Evolutionary conservation across 306 rosid genomes (phyloP).

Genomic region (Citrullus mucosospermus): DNA sequence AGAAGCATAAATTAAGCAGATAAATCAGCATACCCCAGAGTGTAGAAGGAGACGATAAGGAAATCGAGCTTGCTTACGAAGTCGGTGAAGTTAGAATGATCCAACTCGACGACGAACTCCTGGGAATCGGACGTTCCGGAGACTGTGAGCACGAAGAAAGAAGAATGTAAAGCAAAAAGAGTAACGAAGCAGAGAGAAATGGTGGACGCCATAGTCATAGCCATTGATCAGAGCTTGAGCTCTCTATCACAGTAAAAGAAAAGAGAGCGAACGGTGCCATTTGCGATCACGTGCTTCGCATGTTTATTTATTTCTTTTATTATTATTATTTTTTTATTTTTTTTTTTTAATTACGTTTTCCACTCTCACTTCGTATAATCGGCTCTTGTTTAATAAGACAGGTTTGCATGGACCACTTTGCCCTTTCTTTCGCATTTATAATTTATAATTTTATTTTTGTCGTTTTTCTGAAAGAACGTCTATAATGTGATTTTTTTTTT

Average conservation of each 20-base stretch:
- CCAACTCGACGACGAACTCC: constrained; percentile 78
- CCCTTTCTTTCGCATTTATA: background rate
- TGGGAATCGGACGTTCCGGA: constrained; percentile 45
- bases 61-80: constrained; percentile 58
- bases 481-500: too few relatives aligned
- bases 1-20: background rate
- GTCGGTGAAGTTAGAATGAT: constrained; percentile 61
- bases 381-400: too few relatives aligned
- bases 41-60: constrained; percentile 87
- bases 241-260: background rate
- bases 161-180: constrained; percentile 17
- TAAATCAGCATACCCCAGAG: constrained; percentile 46
- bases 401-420: background rate
- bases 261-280: background rate
- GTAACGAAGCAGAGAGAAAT: constrained; percentile 21
- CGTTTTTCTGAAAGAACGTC: background rate
- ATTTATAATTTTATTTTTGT: background rate
- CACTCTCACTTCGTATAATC: background rate
- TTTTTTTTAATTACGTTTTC: background rate
- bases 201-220: constrained; percentile 37
- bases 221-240: constrained; percentile 20
- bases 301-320: background rate
- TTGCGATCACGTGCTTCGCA: background rate
- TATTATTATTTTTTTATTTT: too few relatives aligned
- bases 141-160: constrained; percentile 17